Evolutionary conservation across 2,329 filamentous ascomycete genomes (phyloP).

Genomic region (Zasmidium cellare): DNA sequence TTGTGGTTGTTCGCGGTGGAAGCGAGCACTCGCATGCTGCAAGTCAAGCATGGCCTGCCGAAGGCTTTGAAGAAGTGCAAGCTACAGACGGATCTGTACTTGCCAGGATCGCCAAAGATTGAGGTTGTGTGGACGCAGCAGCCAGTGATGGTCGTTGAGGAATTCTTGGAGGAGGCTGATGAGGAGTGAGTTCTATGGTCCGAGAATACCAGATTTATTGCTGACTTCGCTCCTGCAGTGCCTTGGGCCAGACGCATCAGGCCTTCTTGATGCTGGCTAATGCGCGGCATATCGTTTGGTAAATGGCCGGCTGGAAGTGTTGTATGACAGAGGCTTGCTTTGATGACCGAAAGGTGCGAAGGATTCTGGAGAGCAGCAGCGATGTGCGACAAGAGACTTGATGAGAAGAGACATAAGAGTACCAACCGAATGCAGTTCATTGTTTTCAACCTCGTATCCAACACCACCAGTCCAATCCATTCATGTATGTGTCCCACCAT

Average conservation of each 20-base stretch:
- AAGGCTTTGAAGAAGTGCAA: background rate
- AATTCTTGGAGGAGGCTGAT: background rate
- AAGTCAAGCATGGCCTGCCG: background rate
- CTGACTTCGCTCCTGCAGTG: background rate
- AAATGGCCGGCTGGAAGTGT: background rate
- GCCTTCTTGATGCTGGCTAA: background rate
- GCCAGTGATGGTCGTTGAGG: background rate
- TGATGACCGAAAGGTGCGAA: too few relatives aligned
- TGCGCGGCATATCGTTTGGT: background rate
- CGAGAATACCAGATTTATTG: background rate
- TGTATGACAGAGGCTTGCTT: too few relatives aligned
- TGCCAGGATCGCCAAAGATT: background rate
- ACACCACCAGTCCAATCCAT: background rate
- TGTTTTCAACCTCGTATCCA: background rate
- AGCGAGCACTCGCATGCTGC: background rate
- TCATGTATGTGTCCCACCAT: constrained; percentile 72
- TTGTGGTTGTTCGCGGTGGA: background rate
- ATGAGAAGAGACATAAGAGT: background rate
- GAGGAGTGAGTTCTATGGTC: background rate
- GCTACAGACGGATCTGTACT: background rate
- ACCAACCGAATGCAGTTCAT: background rate
- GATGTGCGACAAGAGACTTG: too few relatives aligned
- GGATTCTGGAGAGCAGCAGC: too few relatives aligned
- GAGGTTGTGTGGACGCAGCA: background rate
- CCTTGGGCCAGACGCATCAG: background rate